phyloP scores from a whole-genome alignment of 345 rosid genomes.

The Cardamine occulta region DNA sequence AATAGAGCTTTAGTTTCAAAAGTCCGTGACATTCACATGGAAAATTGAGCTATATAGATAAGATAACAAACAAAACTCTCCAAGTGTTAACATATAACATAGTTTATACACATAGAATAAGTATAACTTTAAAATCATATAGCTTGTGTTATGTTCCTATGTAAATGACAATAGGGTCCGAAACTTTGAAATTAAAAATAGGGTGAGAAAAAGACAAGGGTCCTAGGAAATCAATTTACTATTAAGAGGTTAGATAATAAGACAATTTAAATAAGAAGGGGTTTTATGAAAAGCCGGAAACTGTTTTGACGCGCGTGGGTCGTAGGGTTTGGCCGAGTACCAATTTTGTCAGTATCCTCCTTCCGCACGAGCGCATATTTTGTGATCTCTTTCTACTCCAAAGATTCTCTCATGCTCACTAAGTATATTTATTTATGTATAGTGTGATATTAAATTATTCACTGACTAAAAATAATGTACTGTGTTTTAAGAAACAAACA shows the following conservation, averaged over 20 bases:
- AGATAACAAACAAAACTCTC: constrained; percentile 7
- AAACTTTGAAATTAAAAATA: background rate
- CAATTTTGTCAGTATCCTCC: constrained; percentile 42
- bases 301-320: constrained; percentile 39
- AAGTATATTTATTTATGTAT: background rate
- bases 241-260: constrained; percentile 19
- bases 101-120: constrained; percentile 28
- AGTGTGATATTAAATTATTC: constrained; percentile 15
- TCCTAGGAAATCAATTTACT: background rate
- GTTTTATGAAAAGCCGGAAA: constrained; percentile 36
- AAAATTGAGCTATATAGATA: constrained; percentile 1
- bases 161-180: background rate
- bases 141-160: constrained; percentile 26
- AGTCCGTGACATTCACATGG: constrained; percentile 14
- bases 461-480: background rate
- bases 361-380: constrained; percentile 42
- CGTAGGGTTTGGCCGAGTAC: constrained; percentile 38
- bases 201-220: background rate
- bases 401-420: constrained; percentile 39
- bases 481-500: background rate
- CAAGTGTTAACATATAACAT: background rate
- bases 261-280: constrained; percentile 20
- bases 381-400: background rate
- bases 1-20: no score
- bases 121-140: background rate